phyloP scores from a whole-genome alignment of 345 rosid genomes.

The rapeseed (Brassica napus) region DNA sequence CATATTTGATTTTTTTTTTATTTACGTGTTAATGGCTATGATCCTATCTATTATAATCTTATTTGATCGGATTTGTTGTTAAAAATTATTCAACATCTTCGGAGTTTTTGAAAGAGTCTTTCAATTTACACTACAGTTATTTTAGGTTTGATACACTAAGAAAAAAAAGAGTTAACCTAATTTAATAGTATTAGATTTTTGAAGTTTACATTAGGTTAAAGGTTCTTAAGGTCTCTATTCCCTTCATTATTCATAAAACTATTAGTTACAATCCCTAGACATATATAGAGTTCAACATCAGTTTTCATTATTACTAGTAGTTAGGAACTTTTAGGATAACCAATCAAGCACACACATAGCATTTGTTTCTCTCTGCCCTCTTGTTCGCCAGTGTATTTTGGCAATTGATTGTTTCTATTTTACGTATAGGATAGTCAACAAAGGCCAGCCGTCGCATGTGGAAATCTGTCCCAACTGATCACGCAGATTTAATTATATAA shows the following conservation, averaged over 20 bases:
- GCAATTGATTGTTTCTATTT: neutral
- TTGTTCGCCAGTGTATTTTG: neutral
- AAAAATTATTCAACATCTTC: neutral
- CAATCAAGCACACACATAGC: neutral
- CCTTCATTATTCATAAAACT: neutral
- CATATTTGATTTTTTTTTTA: neutral
- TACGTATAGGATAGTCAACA: neutral
- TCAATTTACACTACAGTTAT: neutral
- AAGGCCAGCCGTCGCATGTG: neutral
- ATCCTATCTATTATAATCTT: neutral
- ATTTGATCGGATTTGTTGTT: neutral
- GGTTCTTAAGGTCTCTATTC: neutral
- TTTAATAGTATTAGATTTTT: neutral
- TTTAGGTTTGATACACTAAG: neutral
- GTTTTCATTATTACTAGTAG: neutral
- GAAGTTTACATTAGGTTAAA: neutral
- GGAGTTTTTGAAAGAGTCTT: neutral
- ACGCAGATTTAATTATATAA: neutral
- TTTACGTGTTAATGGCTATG: neutral
- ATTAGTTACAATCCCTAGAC: neutral
- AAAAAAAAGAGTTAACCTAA: neutral
- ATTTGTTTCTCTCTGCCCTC: neutral
- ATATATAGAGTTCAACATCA: slow-evolving; percentile 4
- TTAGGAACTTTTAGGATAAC: neutral
- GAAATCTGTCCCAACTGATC: neutral